These are phyloP conservation scores for Calonectria leucothoes DNA, from an alignment of 2,329 filamentous ascomycete genomes.

Conservation along the genomic window DNA sequence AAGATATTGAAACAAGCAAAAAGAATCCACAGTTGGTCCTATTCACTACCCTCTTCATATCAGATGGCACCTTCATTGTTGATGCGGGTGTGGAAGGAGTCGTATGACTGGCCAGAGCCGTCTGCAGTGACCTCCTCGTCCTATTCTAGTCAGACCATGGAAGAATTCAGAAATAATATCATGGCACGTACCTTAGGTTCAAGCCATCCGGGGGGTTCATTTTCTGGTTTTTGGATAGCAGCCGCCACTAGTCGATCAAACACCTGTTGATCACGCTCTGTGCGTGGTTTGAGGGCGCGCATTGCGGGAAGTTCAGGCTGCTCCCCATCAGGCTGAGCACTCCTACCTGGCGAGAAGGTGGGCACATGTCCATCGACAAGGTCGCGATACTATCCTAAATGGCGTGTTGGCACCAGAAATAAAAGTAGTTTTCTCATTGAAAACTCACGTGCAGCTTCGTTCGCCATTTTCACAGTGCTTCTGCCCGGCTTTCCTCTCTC, in stretches of 20 bases:
- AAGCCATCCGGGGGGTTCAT: background rate
- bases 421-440: background rate
- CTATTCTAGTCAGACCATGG: background rate
- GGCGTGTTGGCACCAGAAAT: background rate
- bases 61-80: background rate
- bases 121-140: background rate
- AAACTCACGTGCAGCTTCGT: background rate
- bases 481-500: background rate
- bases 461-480: background rate
- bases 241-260: background rate
- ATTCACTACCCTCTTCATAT: background rate
- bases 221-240: background rate
- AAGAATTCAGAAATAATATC: background rate
- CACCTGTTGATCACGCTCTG: background rate
- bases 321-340: background rate
- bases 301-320: background rate
- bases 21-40: background rate
- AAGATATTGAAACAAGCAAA: background rate
- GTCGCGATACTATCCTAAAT: background rate
- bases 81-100: background rate
- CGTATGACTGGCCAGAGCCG: too few species aligned
- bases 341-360: background rate
- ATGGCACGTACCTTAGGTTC: background rate
- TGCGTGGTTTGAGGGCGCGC: background rate
- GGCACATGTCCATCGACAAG: background rate